A percentile compares a stretch with the other conserved stretches of the same genome.
These are phyloP conservation scores for Sisymbrium irio DNA, from an alignment of 345 rosid species.

Conservation along the genomic window DNA sequence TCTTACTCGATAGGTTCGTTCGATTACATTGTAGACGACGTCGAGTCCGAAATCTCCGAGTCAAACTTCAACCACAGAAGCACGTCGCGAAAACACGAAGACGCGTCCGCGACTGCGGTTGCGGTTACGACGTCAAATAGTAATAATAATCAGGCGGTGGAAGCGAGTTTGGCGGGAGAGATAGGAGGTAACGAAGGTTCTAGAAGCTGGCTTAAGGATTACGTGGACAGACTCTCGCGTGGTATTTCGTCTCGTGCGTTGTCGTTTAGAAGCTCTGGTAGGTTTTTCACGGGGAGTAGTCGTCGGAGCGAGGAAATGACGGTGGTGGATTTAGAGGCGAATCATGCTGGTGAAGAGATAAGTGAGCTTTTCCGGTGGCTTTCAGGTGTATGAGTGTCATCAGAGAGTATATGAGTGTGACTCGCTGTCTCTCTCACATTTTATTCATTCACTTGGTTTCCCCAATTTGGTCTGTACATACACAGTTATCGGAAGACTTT, in stretches of 20 bases:
- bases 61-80: constrained; percentile 45
- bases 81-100: constrained; percentile 55
- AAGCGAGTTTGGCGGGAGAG: constrained; percentile 52
- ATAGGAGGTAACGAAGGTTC: constrained; percentile 46
- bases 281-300: constrained; percentile 78
- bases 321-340: constrained; percentile 59
- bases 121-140: neutral
- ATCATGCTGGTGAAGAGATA: constrained; percentile 81
- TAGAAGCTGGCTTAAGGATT: constrained; percentile 81
- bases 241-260: constrained; percentile 65
- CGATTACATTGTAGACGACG: constrained; percentile 82
- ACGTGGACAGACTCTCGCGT: constrained; percentile 69
- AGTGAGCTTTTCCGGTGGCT: constrained; percentile 90
- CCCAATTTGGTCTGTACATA: constrained; percentile 23
- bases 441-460: constrained; percentile 16
- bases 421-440: neutral
- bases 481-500: neutral
- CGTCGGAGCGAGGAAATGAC: constrained; percentile 55
- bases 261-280: constrained; percentile 77
- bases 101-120: neutral
- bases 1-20: constrained; percentile 84
- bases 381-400: constrained; percentile 57
- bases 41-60: constrained; percentile 56
- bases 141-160: constrained; percentile 19
- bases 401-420: constrained; percentile 3